Conservation (phyloP, 2,329 filamentous ascomycete species). For the Pestalotiopsis sp. region DNA sequence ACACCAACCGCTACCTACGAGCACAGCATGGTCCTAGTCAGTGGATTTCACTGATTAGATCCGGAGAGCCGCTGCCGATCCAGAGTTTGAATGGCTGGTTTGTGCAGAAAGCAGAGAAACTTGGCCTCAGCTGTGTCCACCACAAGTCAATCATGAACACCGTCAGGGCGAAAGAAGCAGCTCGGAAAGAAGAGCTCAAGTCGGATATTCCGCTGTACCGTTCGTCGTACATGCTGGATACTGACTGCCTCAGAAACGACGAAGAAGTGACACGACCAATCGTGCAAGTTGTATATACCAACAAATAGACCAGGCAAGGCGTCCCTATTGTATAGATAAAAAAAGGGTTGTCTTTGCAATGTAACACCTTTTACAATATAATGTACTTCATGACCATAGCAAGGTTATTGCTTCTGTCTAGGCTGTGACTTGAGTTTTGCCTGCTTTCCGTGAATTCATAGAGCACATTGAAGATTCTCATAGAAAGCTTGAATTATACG, state of each 20-base stretch:
- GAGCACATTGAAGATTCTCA: too few species aligned
- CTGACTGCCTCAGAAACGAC: slow-evolving; percentile 17
- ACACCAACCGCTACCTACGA: slow-evolving; percentile 56
- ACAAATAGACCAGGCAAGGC: slow-evolving; percentile 8
- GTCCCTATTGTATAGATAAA: background rate
- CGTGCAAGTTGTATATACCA: slow-evolving; percentile 16
- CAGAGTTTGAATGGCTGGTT: slow-evolving; percentile 91
- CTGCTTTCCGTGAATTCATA: too few species aligned
- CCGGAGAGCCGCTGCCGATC: slow-evolving; percentile 71
- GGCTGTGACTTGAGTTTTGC: too few species aligned
- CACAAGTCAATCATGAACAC: slow-evolving; percentile 75
- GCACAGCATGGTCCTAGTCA: slow-evolving; percentile 58
- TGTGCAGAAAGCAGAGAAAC: slow-evolving; percentile 68
- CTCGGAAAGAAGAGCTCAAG: slow-evolving; percentile 34
- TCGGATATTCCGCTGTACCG: slow-evolving; percentile 23
- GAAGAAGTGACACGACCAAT: slow-evolving; percentile 7
- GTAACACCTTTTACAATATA: slow-evolving; percentile 3
- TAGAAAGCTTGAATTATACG: too few species aligned
- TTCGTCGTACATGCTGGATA: slow-evolving; percentile 29
- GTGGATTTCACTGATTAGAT: slow-evolving; percentile 69
- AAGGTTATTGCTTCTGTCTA: background rate
- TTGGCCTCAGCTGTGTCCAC: slow-evolving; percentile 72
- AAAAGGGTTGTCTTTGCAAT: background rate
- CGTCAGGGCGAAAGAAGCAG: slow-evolving; percentile 69
- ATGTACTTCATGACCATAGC: background rate